Evolutionary conservation across 305 asterid genomes (phyloP).

Genomic region (Solanum chacoense): DNA sequence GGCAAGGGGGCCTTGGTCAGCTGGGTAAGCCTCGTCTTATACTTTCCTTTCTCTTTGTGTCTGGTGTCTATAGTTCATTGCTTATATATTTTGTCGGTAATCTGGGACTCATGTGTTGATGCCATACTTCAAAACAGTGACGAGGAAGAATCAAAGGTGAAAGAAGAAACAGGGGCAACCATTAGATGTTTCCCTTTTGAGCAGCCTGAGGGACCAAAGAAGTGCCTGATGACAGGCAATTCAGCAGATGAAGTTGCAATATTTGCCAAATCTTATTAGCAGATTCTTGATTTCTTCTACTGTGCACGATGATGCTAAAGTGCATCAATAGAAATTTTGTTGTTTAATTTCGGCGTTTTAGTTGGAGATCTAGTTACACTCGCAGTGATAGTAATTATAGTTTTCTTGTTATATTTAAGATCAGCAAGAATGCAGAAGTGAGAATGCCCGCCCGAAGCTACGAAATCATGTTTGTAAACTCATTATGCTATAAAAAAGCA

Average conservation of each 20-base stretch:
- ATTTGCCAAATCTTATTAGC: slow-evolving; percentile 83
- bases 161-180: slow-evolving; percentile 96
- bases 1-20: slow-evolving; percentile 99
- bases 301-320: neutral
- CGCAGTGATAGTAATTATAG: neutral
- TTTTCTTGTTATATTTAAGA: neutral
- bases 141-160: slow-evolving; percentile 63
- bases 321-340: neutral
- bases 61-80: neutral
- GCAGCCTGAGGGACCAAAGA: slow-evolving; percentile 63
- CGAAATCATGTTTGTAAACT: neutral
- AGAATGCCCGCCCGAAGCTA: neutral
- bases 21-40: slow-evolving; percentile 42
- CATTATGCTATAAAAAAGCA: neutral
- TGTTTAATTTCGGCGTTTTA: neutral
- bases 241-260: slow-evolving; percentile 90
- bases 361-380: neutral
- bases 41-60: neutral
- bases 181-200: slow-evolving; percentile 90
- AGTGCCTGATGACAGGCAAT: slow-evolving; percentile 81
- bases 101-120: neutral
- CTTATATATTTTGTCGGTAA: neutral
- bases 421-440: neutral
- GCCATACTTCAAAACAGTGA: slow-evolving; percentile 28
- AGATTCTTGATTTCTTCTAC: neutral